Base-by-base conservation (phyloP, 768 basidiomycete genomes). In the Suillus occidentalis region DNA sequence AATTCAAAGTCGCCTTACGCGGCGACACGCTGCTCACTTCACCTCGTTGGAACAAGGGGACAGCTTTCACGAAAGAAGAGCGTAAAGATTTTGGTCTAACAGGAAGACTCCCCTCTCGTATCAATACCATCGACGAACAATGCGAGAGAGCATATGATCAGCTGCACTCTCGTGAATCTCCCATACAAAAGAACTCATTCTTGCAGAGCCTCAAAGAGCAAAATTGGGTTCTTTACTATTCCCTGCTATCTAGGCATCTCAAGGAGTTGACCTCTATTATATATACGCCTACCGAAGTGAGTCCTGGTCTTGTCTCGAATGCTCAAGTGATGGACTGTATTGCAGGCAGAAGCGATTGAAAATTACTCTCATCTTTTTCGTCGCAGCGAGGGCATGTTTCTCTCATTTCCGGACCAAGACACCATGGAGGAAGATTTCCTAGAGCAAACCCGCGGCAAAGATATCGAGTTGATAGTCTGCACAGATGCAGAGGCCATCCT, bases 401-500 rank as follows among this genome's bases (percentile, higher is more conserved):
- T 95, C 12, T 83, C 87, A 1, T 87, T 87, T 66, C 77, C 84
- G 0, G 75, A 88, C 66, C 78, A 81, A 66, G 85, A 91, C 50
- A 75, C 80, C 8, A 93, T 94, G 89, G 91, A 93, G 70, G 82
- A 87, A 66, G 87, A 89, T 66, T 91, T 91, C 70, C 75, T 94
- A 28, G 89, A 89, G 69, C 85, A 87, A 69, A 89, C 84, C 2
- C 79, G 78, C 40, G 86, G 84, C 8, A 78, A 82, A 34, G 78
- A 88, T 34, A 85, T 95, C 62, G 89, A 95, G 66, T 80, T 95
- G 28, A 82, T 96, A 60, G 92, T 95, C 31, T 89, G 89, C 62
- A 90, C 92, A 0, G 94, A 96, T 72, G 86, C 89, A 5, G 93
- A 94, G 70, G 91, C 91, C 0, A 95, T 95, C 65, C 79, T 96